A percentile compares a stretch with the other conserved stretches of the same genome.
Conservation (phyloP, 371 early-diverging fungal genomes). For the Vairimorpha necatrix region DNA sequence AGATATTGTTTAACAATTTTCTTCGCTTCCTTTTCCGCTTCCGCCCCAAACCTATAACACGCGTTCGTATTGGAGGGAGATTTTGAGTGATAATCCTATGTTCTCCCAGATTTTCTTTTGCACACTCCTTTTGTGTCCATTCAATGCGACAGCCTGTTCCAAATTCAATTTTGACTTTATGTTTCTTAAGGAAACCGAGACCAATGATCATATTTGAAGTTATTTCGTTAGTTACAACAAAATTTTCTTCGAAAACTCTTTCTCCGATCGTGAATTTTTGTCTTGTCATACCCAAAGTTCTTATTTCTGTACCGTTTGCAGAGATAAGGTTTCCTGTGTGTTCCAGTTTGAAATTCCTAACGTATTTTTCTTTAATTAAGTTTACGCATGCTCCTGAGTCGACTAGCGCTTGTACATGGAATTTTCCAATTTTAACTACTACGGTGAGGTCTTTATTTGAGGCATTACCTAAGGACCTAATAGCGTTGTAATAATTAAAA, state of each 20-base stretch:
- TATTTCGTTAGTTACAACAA: neutral
- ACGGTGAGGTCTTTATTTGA: neutral
- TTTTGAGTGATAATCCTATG: neutral
- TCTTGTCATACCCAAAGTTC: neutral
- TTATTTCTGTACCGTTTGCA: neutral
- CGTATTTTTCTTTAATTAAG: neutral
- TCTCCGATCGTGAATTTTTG: neutral
- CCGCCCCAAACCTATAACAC: neutral
- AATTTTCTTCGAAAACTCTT: neutral
- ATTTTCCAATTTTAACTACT: neutral
- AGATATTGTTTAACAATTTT: constrained; percentile 15
- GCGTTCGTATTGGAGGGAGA: neutral
- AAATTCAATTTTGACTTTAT: neutral
- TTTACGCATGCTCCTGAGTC: constrained; percentile 10
- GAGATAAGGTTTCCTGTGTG: neutral
- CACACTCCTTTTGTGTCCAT: too few species aligned
- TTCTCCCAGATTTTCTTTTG: neutral
- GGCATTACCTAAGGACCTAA: neutral
- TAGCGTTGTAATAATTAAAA: neutral
- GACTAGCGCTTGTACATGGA: neutral
- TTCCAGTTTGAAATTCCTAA: neutral
- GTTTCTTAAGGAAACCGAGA: neutral
- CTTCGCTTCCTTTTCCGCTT: neutral
- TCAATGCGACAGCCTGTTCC: neutral
- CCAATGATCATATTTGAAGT: neutral